Evolutionary conservation across 2,329 filamentous ascomycete genomes (phyloP), one percentile per base, ranked within the genome.

Genomic region (Pseudonectria buxi): DNA sequence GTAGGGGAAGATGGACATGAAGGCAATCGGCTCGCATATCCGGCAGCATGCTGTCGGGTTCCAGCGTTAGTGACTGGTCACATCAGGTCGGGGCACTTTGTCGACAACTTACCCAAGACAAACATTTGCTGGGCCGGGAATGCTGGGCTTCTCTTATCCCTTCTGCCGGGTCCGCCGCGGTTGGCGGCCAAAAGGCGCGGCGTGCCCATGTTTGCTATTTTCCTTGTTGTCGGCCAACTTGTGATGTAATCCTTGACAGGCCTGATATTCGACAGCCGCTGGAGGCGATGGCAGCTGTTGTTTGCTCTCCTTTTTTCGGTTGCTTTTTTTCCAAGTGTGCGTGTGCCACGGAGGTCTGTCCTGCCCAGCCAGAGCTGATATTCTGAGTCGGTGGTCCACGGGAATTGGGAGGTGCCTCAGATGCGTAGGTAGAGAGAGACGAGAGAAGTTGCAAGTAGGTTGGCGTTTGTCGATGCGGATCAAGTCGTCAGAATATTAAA

Each of bases 1-100:
- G 63, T 96, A 98, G 2, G 92, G 92, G 59, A 98, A 96, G 51
- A 96, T 95, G 35, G 89, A 95, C 87, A 95, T 96, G 72, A 98
- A 96, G 6, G 92, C 92, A 61, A 98, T 96, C 34, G 92, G 92
- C 61, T 98, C 92, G 71, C 88, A 95, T 68, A 98, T 90, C 56
- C 92, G 83, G 65, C 89, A 95, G 55, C 95, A 73, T 30, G 88
- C 89, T 94, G 45, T 28, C 16, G 16, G n/a, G n/a, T 18, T 22
- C 18, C 9, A 5, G 18, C 36, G 36, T 45, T 39, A 53, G 40
- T 26, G 24, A 14, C 32, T 30, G 14, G 36, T 16, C 30, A 27
- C 26, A 22, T 41, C 13, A 7, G n/a, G n/a, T 11, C 24, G 28
- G 25, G 15, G 24, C 18, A 16, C 26, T 12, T 14, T 28, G 35